These are phyloP conservation scores for Wickerhamiella nectarea DNA, from an alignment of 805 yeast species.

Conservation along the genomic window DNA sequence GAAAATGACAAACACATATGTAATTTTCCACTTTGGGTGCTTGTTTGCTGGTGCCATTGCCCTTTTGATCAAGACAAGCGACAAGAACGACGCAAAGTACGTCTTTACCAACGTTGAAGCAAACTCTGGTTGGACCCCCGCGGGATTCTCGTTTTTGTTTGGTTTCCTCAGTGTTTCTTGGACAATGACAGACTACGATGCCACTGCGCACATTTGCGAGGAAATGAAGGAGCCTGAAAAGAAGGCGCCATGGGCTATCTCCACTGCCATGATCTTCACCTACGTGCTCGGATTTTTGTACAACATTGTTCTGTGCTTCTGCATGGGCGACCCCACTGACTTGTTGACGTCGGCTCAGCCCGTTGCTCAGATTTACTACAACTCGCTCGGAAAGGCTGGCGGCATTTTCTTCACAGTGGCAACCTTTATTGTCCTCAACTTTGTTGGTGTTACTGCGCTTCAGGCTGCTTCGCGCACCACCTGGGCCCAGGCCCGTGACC, in stretches of 20 bases:
- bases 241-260: slow-evolving; percentile 46
- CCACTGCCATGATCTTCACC: slow-evolving; percentile 31
- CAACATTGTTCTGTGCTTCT: slow-evolving; percentile 24
- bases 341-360: slow-evolving; percentile 31
- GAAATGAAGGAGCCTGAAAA: slow-evolving; percentile 44
- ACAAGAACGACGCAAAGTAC: slow-evolving; percentile 32
- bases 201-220: slow-evolving; percentile 64
- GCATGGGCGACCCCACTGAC: slow-evolving; percentile 22
- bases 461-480: slow-evolving; percentile 57
- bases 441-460: slow-evolving; percentile 50
- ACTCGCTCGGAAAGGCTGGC: slow-evolving; percentile 50
- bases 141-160: slow-evolving; percentile 47
- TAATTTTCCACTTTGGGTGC: slow-evolving; percentile 36
- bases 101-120: slow-evolving; percentile 38
- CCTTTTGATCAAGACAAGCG: slow-evolving; percentile 40
- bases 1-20: slow-evolving; percentile 37
- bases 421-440: slow-evolving; percentile 46
- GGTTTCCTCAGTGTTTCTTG: slow-evolving; percentile 31
- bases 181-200: slow-evolving; percentile 63
- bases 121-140: slow-evolving; percentile 36
- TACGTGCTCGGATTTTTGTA: slow-evolving; percentile 24
- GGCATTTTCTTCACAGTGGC: slow-evolving; percentile 50
- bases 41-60: slow-evolving; percentile 40
- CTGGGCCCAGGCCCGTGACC: slow-evolving; percentile 68
- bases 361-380: slow-evolving; percentile 50